phyloP scores from a whole-genome alignment of 2,329 filamentous ascomycete species.

The Stromatinia cepivora region DNA sequence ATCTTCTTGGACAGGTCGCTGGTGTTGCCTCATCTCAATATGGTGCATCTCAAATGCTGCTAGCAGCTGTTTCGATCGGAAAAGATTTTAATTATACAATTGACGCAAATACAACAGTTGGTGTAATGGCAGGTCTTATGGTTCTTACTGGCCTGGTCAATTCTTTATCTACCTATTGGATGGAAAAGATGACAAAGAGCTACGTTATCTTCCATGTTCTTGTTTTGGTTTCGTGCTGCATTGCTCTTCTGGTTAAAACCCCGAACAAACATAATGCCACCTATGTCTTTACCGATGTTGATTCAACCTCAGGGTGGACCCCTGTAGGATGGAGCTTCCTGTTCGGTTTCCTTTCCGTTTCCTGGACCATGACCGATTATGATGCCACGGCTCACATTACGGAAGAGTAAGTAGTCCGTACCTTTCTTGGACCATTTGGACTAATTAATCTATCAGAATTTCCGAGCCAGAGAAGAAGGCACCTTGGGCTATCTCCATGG shows the following conservation, averaged over 20 bases:
- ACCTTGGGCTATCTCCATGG: slow-evolving; percentile 56
- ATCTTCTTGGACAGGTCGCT: slow-evolving; percentile 50
- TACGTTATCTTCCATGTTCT: slow-evolving; percentile 59
- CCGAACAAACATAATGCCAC: slow-evolving; percentile 52
- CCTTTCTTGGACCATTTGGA: slow-evolving; percentile 16
- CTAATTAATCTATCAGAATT: slow-evolving; percentile 40
- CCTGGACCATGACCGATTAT: slow-evolving; percentile 62
- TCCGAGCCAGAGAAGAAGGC: slow-evolving; percentile 51
- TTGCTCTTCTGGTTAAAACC: slow-evolving; percentile 52
- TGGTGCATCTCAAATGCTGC: slow-evolving; percentile 55
- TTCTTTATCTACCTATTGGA: slow-evolving; percentile 56
- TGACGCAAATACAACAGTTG: slow-evolving; percentile 50
- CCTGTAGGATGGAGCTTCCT: slow-evolving; percentile 57
- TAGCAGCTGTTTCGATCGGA: slow-evolving; percentile 55
- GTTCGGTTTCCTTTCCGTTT: slow-evolving; percentile 61
- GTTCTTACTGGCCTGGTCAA: slow-evolving; percentile 55
- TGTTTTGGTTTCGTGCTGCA: slow-evolving; percentile 52
- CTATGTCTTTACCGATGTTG: slow-evolving; percentile 57
- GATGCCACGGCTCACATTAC: slow-evolving; percentile 51
- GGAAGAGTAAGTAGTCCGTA: slow-evolving; percentile 45
- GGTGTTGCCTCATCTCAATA: slow-evolving; percentile 59
- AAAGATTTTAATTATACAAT: slow-evolving; percentile 50
- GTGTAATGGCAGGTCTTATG: slow-evolving; percentile 56
- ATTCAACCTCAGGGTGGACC: slow-evolving; percentile 53
- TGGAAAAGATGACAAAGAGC: slow-evolving; percentile 57